Conservation (phyloP, 1,139 yeast species). For the Petasospora rhodanensis region DNA sequence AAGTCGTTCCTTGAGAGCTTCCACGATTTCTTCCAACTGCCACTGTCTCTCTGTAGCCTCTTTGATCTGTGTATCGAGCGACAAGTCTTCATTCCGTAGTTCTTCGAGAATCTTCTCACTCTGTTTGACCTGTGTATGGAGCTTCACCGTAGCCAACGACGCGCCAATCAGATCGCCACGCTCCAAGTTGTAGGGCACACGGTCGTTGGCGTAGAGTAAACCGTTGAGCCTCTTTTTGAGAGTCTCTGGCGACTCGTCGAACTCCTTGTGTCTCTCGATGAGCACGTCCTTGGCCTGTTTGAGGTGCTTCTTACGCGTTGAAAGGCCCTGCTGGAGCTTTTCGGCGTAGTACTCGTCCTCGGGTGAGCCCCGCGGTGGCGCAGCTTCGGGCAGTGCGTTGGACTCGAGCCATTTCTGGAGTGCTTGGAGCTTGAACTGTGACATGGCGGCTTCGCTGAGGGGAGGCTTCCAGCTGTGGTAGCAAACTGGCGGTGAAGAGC, state of each 20-base stretch:
- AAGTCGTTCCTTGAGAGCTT: conserved; percentile 1
- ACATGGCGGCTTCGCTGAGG: no score
- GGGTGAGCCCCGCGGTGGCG: no score
- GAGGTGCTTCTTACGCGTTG: conserved; percentile 8
- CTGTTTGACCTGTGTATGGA: conserved; percentile 17
- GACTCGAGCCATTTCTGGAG: no score
- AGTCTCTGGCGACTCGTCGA: neutral
- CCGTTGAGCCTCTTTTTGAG: conserved; percentile 8
- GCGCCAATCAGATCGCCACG: conserved; percentile 25
- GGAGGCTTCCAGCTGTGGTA: no score
- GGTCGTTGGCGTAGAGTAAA: conserved; percentile 10
- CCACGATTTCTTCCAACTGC: conserved; percentile 1
- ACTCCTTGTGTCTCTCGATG: conserved; percentile 4
- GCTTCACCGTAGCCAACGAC: conserved; percentile 14
- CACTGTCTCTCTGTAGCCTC: conserved; percentile 1
- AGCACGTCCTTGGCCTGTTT: conserved; percentile 8
- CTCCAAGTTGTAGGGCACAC: conserved; percentile 18
- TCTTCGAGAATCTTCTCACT: conserved; percentile 3
- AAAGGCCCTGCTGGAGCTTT: conserved; percentile 10
- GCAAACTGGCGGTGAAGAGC: no score
- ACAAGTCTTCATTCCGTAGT: neutral
- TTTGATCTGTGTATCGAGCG: conserved; percentile 2
- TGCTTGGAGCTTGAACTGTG: no score
- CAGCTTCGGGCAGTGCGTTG: no score
- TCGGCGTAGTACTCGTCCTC: conserved; percentile 9